Conservation (phyloP, 2,329 filamentous ascomycete genomes). For the Bipolaris cookei region DNA sequence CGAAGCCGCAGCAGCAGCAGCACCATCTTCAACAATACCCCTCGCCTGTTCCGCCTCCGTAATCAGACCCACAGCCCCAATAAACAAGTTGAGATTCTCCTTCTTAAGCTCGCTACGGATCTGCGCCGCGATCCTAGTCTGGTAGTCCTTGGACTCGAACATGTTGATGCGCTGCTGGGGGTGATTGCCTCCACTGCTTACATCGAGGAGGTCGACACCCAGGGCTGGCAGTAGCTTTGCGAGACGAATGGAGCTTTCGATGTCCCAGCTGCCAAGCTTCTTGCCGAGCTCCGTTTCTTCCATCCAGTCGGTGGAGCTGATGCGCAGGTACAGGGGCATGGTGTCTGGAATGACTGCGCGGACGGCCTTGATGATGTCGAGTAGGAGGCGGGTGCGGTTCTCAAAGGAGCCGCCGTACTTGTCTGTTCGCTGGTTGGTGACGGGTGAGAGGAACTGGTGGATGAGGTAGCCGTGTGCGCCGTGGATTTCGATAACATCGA, state of each 20-base stretch:
- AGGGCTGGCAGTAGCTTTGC: slow-evolving; percentile 51
- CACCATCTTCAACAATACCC: slow-evolving; percentile 51
- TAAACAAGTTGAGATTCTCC: slow-evolving; percentile 51
- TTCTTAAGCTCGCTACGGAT: slow-evolving; percentile 52
- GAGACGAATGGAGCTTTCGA: slow-evolving; percentile 49
- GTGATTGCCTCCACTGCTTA: slow-evolving; percentile 55
- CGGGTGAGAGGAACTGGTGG: slow-evolving; percentile 50
- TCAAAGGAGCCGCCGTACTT: slow-evolving; percentile 53
- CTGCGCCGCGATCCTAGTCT: slow-evolving; percentile 56
- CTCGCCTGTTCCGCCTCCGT: slow-evolving; percentile 60
- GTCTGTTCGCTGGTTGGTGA: slow-evolving; percentile 53
- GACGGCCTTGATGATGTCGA: slow-evolving; percentile 52
- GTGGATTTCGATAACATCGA: slow-evolving; percentile 54
- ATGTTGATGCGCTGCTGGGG: slow-evolving; percentile 50
- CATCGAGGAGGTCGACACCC: slow-evolving; percentile 55
- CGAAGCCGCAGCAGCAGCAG: slow-evolving; percentile 19
- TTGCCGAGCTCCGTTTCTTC: slow-evolving; percentile 43
- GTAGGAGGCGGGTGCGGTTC: slow-evolving; percentile 48
- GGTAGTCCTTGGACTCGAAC: slow-evolving; percentile 56
- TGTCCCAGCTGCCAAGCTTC: slow-evolving; percentile 49
- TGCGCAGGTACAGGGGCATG: slow-evolving; percentile 47
- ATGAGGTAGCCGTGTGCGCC: slow-evolving; percentile 53
- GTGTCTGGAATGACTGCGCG: slow-evolving; percentile 40
- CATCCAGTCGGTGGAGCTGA: slow-evolving; percentile 49
- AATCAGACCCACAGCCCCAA: slow-evolving; percentile 62